Evolutionary conservation across 225 moss, liverwort and hornwort genomes (phyloP), one percentile per base, ranked within the genome.

Genomic region (Physcomitrium patens): DNA sequence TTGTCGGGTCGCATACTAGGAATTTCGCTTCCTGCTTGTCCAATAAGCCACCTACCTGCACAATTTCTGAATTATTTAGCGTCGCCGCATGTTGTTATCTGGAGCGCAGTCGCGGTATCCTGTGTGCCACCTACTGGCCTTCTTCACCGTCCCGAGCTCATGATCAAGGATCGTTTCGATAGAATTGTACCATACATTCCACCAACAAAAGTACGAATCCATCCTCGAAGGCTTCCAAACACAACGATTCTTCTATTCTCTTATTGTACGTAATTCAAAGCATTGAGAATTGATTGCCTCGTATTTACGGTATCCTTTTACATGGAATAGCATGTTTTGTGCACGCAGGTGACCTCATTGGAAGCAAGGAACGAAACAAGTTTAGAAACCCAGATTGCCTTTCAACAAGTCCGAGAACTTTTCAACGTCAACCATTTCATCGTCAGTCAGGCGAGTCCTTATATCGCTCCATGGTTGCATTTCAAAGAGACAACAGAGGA

Each of bases 361-460:
- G 73, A 73, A 58, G 59, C 58, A 58, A 28, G 74, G 64, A 80
- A 80, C 43, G 80, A 90, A 75, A 88, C 70, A 58, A 90, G 81
- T 72, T 79, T 94, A 76, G 94, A 97, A 84, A 91, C 84, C 50
- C 92, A 90, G 77, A 85, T 97, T 20, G 94, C 96, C 58, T 92
- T 86, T 82, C 80, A 76, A 44, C 94, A 91, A 49, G 82, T 94
- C 52, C 81, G 89, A 73, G 96, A 97, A 76, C 89, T 94, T 12
- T 97, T 94, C 63, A 97, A 93, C 63, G 94, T 97, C 27, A 97
- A 97, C 74, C 91, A 97, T 84, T 97, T 93, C 65, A 90, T 97
- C 9, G 87, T 97, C 61, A 97, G 97, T 75, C 92, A 94, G 53
- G 91, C 97, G 8, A 94, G 93, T 82, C 93, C 97, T 75, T 92